phyloP scores from a whole-genome alignment of 2,329 filamentous ascomycete genomes.

The Tolypocladium album region DNA sequence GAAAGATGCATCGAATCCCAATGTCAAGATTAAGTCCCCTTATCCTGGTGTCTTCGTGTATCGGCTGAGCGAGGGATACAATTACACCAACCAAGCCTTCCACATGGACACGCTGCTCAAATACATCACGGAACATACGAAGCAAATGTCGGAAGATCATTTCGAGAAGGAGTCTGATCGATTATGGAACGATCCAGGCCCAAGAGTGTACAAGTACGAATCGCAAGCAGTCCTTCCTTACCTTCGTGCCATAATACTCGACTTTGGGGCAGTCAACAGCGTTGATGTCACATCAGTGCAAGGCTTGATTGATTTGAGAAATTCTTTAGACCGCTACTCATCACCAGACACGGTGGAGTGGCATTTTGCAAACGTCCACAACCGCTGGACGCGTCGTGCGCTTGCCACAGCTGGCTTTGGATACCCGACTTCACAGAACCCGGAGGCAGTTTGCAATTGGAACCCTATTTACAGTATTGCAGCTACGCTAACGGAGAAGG shows the following conservation, averaged over 20 bases:
- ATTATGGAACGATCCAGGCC: slow-evolving; percentile 44
- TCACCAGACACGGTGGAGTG: slow-evolving; percentile 35
- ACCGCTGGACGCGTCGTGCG: slow-evolving; percentile 46
- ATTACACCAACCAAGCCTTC: slow-evolving; percentile 39
- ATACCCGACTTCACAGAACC: slow-evolving; percentile 21
- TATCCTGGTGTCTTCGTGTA: slow-evolving; percentile 42
- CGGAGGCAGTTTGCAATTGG: slow-evolving; percentile 17
- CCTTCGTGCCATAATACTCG: slow-evolving; percentile 43
- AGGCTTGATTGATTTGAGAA: slow-evolving; percentile 43
- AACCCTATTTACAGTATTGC: slow-evolving; percentile 22
- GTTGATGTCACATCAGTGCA: slow-evolving; percentile 49
- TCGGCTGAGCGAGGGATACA: slow-evolving; percentile 39
- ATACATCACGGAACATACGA: slow-evolving; percentile 28
- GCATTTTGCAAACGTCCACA: slow-evolving; percentile 43
- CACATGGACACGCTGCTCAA: slow-evolving; percentile 32
- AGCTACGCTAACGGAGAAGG: slow-evolving; percentile 7
- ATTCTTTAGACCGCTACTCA: slow-evolving; percentile 42
- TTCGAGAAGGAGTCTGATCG: slow-evolving; percentile 29
- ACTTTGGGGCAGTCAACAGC: slow-evolving; percentile 45
- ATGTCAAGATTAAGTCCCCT: slow-evolving; percentile 27
- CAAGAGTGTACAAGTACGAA: slow-evolving; percentile 14
- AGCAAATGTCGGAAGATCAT: slow-evolving; percentile 25
- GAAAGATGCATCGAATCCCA: slow-evolving; percentile 33
- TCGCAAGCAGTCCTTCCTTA: slow-evolving; percentile 30
- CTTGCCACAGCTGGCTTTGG: slow-evolving; percentile 47